phyloP scores from a whole-genome alignment of 768 basidiomycete genomes.

The Boletus subparvulus region DNA sequence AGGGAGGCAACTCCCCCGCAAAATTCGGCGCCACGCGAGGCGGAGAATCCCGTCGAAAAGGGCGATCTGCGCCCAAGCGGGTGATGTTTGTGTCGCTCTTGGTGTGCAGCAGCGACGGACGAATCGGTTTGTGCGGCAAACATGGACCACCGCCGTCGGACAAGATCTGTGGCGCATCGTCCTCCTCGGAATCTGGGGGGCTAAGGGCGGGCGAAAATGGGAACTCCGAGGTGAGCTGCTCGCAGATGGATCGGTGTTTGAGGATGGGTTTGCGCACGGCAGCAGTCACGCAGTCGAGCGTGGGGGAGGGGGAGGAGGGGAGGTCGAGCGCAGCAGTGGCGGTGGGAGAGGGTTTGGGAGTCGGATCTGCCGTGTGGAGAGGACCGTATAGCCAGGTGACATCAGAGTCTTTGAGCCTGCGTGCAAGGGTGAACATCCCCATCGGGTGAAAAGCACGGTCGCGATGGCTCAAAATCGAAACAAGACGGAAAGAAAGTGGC shows the following conservation, averaged over 20 bases:
- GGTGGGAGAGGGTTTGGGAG: conserved; percentile 44
- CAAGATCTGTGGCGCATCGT: conserved; percentile 22
- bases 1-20: conserved; percentile 6
- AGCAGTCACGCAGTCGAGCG: conserved; percentile 2
- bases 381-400: conserved; percentile 99
- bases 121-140: neutral
- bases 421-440: conserved; percentile 8
- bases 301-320: conserved; percentile 35
- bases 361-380: conserved; percentile 87
- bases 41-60: conserved; percentile 64
- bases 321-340: conserved; percentile 38
- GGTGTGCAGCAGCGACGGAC: conserved; percentile 73
- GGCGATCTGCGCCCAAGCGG: conserved; percentile 47
- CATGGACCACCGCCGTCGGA: conserved; percentile 23
- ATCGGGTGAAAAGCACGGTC: too few species aligned
- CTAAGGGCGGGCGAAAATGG: conserved; percentile 64
- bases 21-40: conserved; percentile 47
- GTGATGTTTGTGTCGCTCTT: conserved; percentile 87
- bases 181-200: conserved; percentile 55
- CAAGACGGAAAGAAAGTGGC: neutral
- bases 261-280: conserved; percentile 80
- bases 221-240: conserved; percentile 79
- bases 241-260: conserved; percentile 90
- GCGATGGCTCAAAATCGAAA: neutral
- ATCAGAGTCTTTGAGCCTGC: conserved; percentile 97